Evolutionary conservation across 768 basidiomycete species (phyloP), one percentile per base, ranked within the genome.

Genomic region (Russula ochroleuca): DNA sequence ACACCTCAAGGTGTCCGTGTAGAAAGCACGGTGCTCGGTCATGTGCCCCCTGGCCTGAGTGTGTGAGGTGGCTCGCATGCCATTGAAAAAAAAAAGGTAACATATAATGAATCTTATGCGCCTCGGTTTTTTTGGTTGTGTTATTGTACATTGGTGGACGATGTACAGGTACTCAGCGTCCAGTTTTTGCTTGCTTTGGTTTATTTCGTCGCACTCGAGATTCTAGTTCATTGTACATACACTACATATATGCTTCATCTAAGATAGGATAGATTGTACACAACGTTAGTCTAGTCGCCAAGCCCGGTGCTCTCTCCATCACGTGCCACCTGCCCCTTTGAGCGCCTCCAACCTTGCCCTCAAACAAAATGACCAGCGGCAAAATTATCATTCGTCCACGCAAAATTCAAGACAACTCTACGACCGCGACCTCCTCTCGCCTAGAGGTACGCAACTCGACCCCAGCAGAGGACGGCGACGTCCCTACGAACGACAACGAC

Each of bases 311-410:
- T 43, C 23, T 25, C 17, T 17, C 17, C 14, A 40, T 63, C 56
- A 63, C 62, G 55, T 63, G 61, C 38, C 28, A 43, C 37, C 25
- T 49, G 25, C n/a, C 45, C 7, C 13, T 52, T 52, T 35, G 33
- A 35, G 33, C 49, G 25, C 14, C 28, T 13, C 23, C 35, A 35
- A 35, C 35, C 7, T 35, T 35, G 35, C 35, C 7, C 7, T 35
- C 35, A 19, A 28, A 50, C n/a, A 23, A 35, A 51, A 64, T 64
- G 63, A 45, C 59, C 7, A 67, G 67, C 40, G 67, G 66, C 2
- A 68, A 68, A 45, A 68, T 68, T 51, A 68, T 68, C 61, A 68
- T 65, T 11, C 51, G 59, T 35, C 64, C 66, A 25, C 66, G 63
- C 40, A 61, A 56, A 28, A 6, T 45, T n/a, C 66, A 65, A 21